Evolutionary conservation across 352 stramenopile species (phyloP), one percentile per base, ranked within the genome.

Genomic region (Elongisporangium undulatum): DNA sequence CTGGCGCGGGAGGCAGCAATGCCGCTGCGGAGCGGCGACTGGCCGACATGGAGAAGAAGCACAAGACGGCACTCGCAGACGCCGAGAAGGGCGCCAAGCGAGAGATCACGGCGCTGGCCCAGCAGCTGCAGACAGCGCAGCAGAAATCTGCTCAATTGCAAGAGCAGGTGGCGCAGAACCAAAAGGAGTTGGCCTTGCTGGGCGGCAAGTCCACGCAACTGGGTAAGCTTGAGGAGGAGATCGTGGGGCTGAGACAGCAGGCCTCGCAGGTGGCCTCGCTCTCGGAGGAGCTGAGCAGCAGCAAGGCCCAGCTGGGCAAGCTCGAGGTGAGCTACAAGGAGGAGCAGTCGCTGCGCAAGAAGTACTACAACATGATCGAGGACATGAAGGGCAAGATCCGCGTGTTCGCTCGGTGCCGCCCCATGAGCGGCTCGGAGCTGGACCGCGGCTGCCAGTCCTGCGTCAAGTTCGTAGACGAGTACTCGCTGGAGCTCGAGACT

Each of bases 341-440:
- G 57, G 90, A 97, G 62, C 85, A 97, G 63, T 63, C 77, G 21
- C 75, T 98, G 58, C 85, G 92, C 20, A 97, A 97, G 75, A 98
- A 97, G 63, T 97, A 98, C 66, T 97, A 95, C 80, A 98, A 98
- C 71, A 87, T 89, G 77, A 97, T 98, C 67, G 93, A 98, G 64
- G 92, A 98, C 74, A 97, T 98, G 88, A 98, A 98, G 63, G 92
- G 92, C 34, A 98, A 97, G 70, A 98, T 98, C 68, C 85, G 92
- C 29, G 92, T 98, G 19, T 98, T 86, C 68, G 90, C 88, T 20
- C 87, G 92, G 16, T 97, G 90, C 64, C 86, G 91, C 5, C 93
- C 93, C 51, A 96, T 98, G 77, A 96, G 88, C 29, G 64, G 66
- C 21, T 96, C 90, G 34, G 92, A 97, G 66, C 61, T 78, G 26